A percentile compares a stretch with the other conserved stretches of the same genome.
These are phyloP conservation scores for Cocos nucifera DNA, from an alignment of 176 grass and related monocot species.

Conservation along the genomic window DNA sequence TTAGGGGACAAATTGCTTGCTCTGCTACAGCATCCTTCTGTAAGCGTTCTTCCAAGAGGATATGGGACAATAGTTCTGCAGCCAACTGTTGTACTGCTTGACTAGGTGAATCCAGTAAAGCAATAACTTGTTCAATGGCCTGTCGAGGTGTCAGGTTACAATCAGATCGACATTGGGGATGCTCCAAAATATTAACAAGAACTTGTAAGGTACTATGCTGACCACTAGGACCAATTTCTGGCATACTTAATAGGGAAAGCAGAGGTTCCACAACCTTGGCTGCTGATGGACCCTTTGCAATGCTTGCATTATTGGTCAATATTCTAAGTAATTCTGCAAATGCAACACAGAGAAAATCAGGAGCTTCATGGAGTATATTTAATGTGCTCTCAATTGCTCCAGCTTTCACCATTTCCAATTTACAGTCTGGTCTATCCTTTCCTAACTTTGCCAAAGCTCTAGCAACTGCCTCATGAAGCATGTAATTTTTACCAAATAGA, in stretches of 20 bases:
- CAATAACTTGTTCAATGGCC: constrained; percentile 80
- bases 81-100: constrained; percentile 93
- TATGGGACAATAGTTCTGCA: constrained; percentile 86
- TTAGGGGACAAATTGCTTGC: constrained; percentile 79
- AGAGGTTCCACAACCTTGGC: constrained; percentile 88
- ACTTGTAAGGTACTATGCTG: constrained; percentile 96
- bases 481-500: constrained; percentile 88
- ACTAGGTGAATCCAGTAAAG: constrained; percentile 71
- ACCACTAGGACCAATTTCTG: constrained; percentile 78
- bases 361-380: constrained; percentile 86
- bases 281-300: constrained; percentile 92
- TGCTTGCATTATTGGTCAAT: constrained; percentile 95
- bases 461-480: constrained; percentile 79
- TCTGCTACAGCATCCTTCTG: constrained; percentile 85
- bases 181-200: constrained; percentile 99
- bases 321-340: constrained; percentile 91
- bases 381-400: constrained; percentile 94
- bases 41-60: constrained; percentile 92
- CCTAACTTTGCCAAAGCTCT: constrained; percentile 93
- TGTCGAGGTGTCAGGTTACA: constrained; percentile 73
- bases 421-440: constrained; percentile 85
- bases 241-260: constrained; percentile 72
- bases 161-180: constrained; percentile 79
- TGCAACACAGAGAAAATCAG: constrained; percentile 89
- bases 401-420: constrained; percentile 99